Evolutionary conservation across 208 protist genomes (phyloP).

Genomic region (Acanthamoeba culbertsoni): DNA sequence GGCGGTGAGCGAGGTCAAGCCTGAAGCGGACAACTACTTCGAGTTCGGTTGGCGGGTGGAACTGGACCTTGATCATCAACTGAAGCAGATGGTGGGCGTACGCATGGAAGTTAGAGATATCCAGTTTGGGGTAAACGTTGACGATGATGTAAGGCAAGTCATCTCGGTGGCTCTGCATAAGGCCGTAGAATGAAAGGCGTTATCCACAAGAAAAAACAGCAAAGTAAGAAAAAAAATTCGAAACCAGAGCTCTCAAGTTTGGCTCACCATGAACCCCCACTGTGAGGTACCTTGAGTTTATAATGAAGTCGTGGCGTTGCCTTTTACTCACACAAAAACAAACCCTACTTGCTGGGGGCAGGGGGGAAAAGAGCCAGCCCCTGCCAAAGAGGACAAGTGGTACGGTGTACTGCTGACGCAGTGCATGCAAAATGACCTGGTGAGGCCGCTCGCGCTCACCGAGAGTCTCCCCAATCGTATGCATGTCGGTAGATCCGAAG

Average conservation of each 20-base stretch:
- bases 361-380: no score
- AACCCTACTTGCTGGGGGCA: no score
- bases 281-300: no score
- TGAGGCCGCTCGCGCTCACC: not conserved
- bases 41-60: not conserved
- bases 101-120: not conserved
- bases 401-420: constrained; percentile 19
- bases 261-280: no score
- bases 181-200: not conserved
- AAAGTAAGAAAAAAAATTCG: no score
- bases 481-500: constrained; percentile 19
- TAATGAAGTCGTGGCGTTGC: no score
- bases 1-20: not conserved
- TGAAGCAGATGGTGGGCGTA: not conserved
- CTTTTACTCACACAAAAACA: no score
- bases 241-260: no score
- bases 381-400: not conserved
- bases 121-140: not conserved
- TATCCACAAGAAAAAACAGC: no score
- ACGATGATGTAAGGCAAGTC: not conserved
- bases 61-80: not conserved
- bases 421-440: constrained; percentile 36
- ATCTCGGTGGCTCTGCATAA: not conserved
- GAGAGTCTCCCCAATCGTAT: constrained; percentile 31
- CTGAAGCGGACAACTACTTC: not conserved